Evolutionary conservation across 139 green algal genomes (phyloP).

Genomic region (Asterochloris erici): DNA sequence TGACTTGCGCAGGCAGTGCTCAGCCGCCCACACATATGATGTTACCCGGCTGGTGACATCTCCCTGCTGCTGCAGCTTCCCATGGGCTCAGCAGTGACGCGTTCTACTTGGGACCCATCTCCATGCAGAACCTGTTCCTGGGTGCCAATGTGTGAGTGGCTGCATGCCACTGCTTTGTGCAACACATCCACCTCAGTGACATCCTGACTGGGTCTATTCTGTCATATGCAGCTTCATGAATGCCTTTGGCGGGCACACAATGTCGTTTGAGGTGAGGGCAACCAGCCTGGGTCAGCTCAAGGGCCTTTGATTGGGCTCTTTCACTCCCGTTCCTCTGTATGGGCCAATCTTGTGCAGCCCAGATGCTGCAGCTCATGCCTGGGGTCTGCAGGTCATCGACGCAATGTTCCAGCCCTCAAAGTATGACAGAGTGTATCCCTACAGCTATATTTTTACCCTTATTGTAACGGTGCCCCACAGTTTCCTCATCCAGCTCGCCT

Average conservation of each 20-base stretch:
- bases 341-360: no score
- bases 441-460: slow-evolving; percentile 20
- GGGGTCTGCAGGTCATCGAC: slow-evolving; percentile 12
- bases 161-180: not conserved
- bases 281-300: not conserved
- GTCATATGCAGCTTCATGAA: slow-evolving; percentile 4
- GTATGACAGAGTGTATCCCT: slow-evolving; percentile 21
- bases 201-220: not conserved
- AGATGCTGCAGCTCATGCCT: no score
- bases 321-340: no score
- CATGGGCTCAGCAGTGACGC: not conserved
- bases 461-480: slow-evolving; percentile 12
- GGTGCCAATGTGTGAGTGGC: slow-evolving; percentile 12
- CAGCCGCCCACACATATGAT: no score
- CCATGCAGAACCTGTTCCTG: slow-evolving; percentile 13
- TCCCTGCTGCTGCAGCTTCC: no score
- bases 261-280: not conserved
- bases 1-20: no score
- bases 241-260: slow-evolving; percentile 13
- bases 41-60: no score
- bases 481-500: slow-evolving; percentile 19
- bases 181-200: not conserved
- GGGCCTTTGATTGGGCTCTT: no score
- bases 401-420: slow-evolving; percentile 14
- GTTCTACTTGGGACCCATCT: not conserved